Conservation (phyloP, 1,284 basidiomycete genomes). For the Chiua sp. region DNA sequence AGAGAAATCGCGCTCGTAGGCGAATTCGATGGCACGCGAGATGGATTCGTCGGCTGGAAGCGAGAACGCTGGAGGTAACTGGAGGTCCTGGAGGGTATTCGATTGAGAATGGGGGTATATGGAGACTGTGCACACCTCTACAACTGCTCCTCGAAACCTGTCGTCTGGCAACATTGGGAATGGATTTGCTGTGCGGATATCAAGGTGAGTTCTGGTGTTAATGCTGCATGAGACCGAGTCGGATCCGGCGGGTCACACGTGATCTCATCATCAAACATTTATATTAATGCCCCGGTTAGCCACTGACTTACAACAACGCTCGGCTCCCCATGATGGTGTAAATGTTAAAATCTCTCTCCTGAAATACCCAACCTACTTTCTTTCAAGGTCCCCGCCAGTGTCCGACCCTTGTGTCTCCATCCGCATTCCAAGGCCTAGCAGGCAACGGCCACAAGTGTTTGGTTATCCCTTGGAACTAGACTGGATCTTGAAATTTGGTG, state of each 20-base stretch:
- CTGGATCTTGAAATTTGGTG: no score
- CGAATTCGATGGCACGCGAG: conserved; percentile 77
- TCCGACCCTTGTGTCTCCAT: no score
- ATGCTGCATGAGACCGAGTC: background rate
- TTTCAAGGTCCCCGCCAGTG: no score
- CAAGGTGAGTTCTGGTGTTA: background rate
- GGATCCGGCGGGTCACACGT: background rate
- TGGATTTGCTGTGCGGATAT: background rate
- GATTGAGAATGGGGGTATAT: conserved; percentile 4
- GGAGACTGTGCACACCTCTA: conserved; percentile 60
- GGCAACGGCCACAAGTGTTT: no score
- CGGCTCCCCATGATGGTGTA: no score
- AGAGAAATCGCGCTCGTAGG: conserved; percentile 91
- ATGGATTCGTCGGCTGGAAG: conserved; percentile 75
- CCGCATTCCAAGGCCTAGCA: no score
- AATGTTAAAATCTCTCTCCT: no score
- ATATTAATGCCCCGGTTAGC: no score
- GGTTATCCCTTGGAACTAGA: no score
- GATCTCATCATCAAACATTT: background rate
- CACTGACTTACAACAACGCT: no score
- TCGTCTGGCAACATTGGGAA: conserved; percentile 39
- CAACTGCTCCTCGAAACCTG: conserved; percentile 81
- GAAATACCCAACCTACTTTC: no score
- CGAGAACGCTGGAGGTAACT: conserved; percentile 89
- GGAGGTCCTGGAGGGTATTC: conserved; percentile 68